These are phyloP conservation scores for Ceratocystis variospora DNA, from an alignment of 2,329 filamentous ascomycete genomes.

Conservation along the genomic window DNA sequence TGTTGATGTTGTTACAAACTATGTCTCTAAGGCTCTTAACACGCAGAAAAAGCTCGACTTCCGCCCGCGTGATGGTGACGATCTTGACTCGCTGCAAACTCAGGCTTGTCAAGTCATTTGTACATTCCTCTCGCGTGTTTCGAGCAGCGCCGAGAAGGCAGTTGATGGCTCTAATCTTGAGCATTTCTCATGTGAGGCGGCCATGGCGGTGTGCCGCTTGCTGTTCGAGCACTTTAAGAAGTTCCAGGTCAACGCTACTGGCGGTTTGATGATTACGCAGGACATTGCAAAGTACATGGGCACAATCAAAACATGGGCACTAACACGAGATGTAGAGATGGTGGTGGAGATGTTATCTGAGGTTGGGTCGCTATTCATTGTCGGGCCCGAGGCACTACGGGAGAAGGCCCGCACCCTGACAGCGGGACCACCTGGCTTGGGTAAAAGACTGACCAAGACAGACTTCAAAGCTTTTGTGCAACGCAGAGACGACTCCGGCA, in stretches of 20 bases:
- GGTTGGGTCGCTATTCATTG: conserved; percentile 90
- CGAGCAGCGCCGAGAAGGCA: conserved; percentile 48
- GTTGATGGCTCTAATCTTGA: conserved; percentile 75
- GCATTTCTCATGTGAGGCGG: conserved; percentile 71
- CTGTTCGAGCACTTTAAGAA: conserved; percentile 90
- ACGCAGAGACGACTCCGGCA: conserved; percentile 70
- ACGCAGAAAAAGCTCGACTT: conserved; percentile 83
- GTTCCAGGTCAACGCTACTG: conserved; percentile 83
- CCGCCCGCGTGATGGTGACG: conserved; percentile 61
- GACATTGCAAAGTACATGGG: conserved; percentile 90
- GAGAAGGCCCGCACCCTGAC: conserved; percentile 52
- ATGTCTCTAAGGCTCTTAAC: conserved; percentile 56
- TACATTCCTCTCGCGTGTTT: conserved; percentile 60
- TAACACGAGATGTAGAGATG: conserved; percentile 52
- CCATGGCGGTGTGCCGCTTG: conserved; percentile 59
- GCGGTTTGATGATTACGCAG: conserved; percentile 88
- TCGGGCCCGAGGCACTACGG: conserved; percentile 63
- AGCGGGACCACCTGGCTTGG: conserved; percentile 29
- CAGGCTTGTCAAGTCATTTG: conserved; percentile 70
- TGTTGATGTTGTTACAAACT: conserved; percentile 57
- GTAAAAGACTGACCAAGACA: conserved; percentile 47
- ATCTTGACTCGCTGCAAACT: conserved; percentile 70
- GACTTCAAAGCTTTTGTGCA: conserved; percentile 76
- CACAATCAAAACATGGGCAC: conserved; percentile 68
- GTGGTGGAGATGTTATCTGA: conserved; percentile 78